Evolutionary conservation across 1,139 yeast genomes (phyloP).

Genomic region (Lodderomyces orthopsilosis): DNA sequence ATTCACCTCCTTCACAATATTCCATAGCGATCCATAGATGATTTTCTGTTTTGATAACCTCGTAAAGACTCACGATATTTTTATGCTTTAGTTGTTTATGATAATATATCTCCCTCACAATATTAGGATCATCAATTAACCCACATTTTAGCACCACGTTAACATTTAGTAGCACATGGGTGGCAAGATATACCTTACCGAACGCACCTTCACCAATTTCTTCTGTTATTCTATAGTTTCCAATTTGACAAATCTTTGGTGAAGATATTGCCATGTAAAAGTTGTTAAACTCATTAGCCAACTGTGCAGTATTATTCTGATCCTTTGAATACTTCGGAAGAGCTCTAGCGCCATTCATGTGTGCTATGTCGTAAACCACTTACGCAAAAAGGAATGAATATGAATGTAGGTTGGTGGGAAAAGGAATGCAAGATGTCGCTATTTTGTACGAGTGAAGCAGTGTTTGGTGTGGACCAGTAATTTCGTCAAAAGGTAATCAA

Average conservation of each 20-base stretch:
- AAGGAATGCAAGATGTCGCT: not conserved
- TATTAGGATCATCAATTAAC: constrained; percentile 74
- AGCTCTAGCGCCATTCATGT: not conserved
- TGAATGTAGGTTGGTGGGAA: not conserved
- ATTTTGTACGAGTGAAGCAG: not conserved
- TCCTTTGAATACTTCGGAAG: constrained; percentile 4
- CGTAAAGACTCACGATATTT: constrained; percentile 81
- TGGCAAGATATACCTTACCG: constrained; percentile 86
- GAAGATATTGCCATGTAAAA: constrained; percentile 56
- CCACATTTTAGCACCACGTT: constrained; percentile 89
- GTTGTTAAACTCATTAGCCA: constrained; percentile 64
- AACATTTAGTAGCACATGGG: constrained; percentile 66
- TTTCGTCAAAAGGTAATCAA: not conserved
- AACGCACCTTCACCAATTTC: constrained; percentile 89
- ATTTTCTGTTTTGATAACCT: constrained; percentile 76
- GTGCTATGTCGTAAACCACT: not conserved
- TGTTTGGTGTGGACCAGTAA: not conserved
- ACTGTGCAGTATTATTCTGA: constrained; percentile 34
- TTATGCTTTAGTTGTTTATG: constrained; percentile 83
- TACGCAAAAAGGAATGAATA: not conserved
- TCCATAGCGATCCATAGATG: constrained; percentile 86
- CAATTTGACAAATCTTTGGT: constrained; percentile 58
- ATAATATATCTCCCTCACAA: constrained; percentile 90
- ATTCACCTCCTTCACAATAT: constrained; percentile 86
- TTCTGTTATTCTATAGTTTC: constrained; percentile 67